Evolutionary conservation across 1,139 yeast genomes (phyloP), one percentile per base, ranked within the genome.

Genomic region (Candida pseudocylindracea): DNA sequence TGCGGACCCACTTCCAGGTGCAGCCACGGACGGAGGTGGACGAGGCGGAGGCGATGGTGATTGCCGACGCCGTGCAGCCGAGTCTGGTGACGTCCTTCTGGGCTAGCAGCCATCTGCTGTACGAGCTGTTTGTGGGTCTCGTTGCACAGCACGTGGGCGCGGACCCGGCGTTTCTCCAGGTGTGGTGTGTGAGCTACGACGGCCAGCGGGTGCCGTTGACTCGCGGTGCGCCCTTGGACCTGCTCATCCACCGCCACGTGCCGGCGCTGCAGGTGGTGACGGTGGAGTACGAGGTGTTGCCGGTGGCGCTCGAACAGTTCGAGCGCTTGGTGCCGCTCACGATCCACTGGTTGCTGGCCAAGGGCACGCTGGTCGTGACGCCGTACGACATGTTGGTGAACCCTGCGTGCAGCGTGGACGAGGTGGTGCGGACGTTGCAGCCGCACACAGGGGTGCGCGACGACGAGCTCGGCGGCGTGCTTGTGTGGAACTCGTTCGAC

Each of bases 251-350:
- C 2, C 66, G 61, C 40, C 55, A 57, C 15, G 56, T 56, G 39
- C 61, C 62, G 32, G 67, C 55, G 36, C 62, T 57, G 38, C 64
- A 54, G 36, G 53, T 48, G 33, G 53, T 53, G 48, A 57, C 63
- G 9, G 63, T 74, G 42, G 79, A 72, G 41, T 88, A 78, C 47
- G 94, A 85, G 44, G 53, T 76, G 2, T 60, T 91, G 43, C 74
- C 70, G 30, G 72, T 83, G 32, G 70, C 85, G 7, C 55, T 88
- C 37, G 63, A 57, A 29, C 92, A 83, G 39, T 65, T 75, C 42
- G 98, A 91, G 49, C 70, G 66, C 40, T 67, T 81, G 69, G 67
- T 69, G 38, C 52, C 68, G 8, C 53, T 85, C 29, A 67, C 63
- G 37, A 57, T 76, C 25, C 60, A 59, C 37, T 76, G 85, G 83